phyloP scores from a whole-genome alignment of 169 alveolate species.

The Ichthyophthirius multifiliis region DNA sequence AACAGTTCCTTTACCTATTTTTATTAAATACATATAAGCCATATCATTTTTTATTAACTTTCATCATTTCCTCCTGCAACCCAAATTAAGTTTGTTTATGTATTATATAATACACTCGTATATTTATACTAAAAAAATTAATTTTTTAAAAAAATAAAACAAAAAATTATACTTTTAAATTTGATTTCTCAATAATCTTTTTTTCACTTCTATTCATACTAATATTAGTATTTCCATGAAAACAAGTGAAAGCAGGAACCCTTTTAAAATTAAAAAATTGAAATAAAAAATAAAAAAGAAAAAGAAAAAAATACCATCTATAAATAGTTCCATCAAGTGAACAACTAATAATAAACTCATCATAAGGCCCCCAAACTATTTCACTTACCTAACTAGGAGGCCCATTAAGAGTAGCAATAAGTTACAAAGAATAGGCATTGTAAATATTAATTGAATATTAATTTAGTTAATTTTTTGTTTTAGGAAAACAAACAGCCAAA shows the following conservation, averaged over 20 bases:
- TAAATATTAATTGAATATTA: constrained; percentile 44
- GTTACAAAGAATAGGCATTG: constrained; percentile 59
- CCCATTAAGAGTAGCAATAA: constrained; percentile 33
- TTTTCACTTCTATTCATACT: background rate
- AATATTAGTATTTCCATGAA: background rate
- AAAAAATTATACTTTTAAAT: background rate
- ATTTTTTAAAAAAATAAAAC: background rate
- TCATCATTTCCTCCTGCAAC: background rate
- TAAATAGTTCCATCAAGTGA: constrained; percentile 50
- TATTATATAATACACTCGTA: background rate
- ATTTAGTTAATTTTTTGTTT: constrained; percentile 38
- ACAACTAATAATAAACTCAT: constrained; percentile 35
- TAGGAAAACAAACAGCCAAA: constrained; percentile 65
- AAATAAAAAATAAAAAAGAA: background rate
- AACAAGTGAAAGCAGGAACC: background rate
- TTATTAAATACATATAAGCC: background rate
- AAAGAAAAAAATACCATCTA: constrained; percentile 7
- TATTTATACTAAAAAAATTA: background rate
- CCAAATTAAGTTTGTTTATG: background rate
- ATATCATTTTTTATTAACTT: background rate
- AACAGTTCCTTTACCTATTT: background rate
- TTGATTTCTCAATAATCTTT: constrained; percentile 22
- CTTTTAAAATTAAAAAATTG: background rate
- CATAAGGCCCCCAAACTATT: constrained; percentile 50
- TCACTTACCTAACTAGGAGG: constrained; percentile 47